These are phyloP conservation scores for Terana coerulea DNA, from an alignment of 768 basidiomycete genomes.

Conservation along the genomic window DNA sequence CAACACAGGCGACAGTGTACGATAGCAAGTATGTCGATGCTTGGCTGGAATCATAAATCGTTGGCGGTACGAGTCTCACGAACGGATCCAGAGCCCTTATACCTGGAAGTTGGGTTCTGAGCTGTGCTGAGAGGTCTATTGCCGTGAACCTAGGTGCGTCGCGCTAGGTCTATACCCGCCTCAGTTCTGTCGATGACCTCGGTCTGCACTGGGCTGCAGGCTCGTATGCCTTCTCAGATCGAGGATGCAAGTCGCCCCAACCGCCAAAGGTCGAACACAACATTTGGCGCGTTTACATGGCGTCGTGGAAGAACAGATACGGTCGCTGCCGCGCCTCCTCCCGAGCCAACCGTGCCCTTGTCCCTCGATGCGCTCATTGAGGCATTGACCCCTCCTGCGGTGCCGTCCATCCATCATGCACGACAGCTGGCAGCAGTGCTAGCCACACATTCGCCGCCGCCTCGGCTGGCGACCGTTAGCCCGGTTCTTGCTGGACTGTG, in stretches of 20 bases:
- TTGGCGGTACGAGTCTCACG: no score
- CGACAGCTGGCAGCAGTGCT: conserved; percentile 53
- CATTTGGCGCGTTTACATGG: conserved; percentile 20
- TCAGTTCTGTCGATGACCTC: no score
- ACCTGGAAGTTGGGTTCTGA: no score
- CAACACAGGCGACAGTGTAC: no score
- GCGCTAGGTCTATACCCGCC: no score
- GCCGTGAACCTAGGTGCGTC: no score
- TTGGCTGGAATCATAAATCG: no score
- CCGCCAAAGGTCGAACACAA: conserved; percentile 25
- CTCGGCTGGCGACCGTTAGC: conserved; percentile 47
- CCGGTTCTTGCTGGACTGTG: conserved; percentile 64
- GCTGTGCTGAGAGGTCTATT: not conserved
- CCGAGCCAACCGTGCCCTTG: conserved; percentile 16
- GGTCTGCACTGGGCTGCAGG: no score
- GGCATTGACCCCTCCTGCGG: conserved; percentile 45
- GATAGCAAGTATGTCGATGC: no score
- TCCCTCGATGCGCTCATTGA: conserved; percentile 46
- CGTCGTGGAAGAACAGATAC: conserved; percentile 17
- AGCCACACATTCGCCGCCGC: conserved; percentile 49
- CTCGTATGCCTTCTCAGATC: conserved; percentile 20
- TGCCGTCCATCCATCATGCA: conserved; percentile 65
- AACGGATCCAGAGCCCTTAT: no score
- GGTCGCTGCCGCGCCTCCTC: conserved; percentile 11
- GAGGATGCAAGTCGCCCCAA: conserved; percentile 22